Conservation (phyloP, 2,329 filamentous ascomycete genomes). For the Ascocoryne sarcoides region DNA sequence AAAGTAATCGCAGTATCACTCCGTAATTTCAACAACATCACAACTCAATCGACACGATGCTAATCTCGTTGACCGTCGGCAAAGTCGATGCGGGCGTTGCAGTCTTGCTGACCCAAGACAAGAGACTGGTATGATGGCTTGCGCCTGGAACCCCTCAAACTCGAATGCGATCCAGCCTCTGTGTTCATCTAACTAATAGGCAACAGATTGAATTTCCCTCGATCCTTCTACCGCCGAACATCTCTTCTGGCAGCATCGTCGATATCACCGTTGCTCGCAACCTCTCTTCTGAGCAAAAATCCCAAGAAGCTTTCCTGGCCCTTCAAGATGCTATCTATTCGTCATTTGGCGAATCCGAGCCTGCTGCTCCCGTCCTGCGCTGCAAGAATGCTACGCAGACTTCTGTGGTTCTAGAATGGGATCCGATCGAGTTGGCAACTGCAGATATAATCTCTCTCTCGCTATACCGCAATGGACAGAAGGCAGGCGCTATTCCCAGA, state of each 20-base stretch:
- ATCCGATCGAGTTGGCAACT: conserved; percentile 85
- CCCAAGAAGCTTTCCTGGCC: conserved; percentile 66
- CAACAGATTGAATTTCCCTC: conserved; percentile 94
- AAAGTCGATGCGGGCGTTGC: conserved; percentile 99
- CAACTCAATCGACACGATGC: conserved; percentile 47
- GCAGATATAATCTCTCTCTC: conserved; percentile 83
- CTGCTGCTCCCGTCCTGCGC: conserved; percentile 68
- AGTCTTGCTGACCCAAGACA: conserved; percentile 92
- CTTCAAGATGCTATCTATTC: conserved; percentile 86
- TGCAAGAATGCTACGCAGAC: conserved; percentile 98
- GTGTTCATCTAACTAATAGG: conserved; percentile 16
- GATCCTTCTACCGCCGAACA: conserved; percentile 89
- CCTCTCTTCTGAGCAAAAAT: conserved; percentile 62
- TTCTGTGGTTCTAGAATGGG: conserved; percentile 97
- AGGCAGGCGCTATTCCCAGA: conserved; percentile 88
- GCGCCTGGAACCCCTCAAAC: neutral
- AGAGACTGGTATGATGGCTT: conserved; percentile 65
- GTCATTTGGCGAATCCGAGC: conserved; percentile 75
- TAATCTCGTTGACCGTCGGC: conserved; percentile 95
- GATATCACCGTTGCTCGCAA: conserved; percentile 95
- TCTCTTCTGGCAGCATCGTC: conserved; percentile 92
- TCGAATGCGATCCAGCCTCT: neutral
- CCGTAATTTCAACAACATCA: conserved; percentile 9
- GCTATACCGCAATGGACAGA: conserved; percentile 91
- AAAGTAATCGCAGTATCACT: conserved; percentile 16